phyloP scores from a whole-genome alignment of 768 basidiomycete species.

The Kwoniella europaea region DNA sequence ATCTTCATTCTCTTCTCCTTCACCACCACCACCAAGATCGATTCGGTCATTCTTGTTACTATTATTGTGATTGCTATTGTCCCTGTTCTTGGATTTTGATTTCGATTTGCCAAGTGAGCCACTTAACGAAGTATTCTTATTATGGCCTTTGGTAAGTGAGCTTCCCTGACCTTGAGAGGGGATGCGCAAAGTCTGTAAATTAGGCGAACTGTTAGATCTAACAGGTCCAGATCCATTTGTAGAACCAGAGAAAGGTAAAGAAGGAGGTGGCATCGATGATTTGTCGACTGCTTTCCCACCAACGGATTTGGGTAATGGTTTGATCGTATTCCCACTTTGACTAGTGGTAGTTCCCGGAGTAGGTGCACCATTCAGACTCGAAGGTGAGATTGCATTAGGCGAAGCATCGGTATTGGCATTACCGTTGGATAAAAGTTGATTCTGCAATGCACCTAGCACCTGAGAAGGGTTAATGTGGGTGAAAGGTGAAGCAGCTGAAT shows the following conservation, averaged over 20 bases:
- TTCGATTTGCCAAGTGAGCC: conserved; percentile 2
- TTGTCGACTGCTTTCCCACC: conserved; percentile 41
- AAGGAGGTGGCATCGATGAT: conserved; percentile 22
- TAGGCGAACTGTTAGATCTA: conserved; percentile 53
- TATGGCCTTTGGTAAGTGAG: conserved; percentile 16
- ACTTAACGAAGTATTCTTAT: conserved; percentile 28
- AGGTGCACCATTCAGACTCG: conserved; percentile 29
- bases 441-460: conserved; percentile 62
- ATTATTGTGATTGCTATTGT: too few species aligned
- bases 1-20: neutral
- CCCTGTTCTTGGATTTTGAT: too few species aligned
- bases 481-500: conserved; percentile 53
- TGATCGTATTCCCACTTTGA: conserved; percentile 23
- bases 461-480: conserved; percentile 84
- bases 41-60: too few species aligned
- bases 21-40: neutral
- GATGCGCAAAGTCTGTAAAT: conserved; percentile 46
- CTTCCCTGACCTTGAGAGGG: conserved; percentile 3
- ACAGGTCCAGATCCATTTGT: conserved; percentile 23
- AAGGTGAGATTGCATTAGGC: conserved; percentile 62
- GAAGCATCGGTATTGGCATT: conserved; percentile 60
- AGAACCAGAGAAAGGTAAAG: conserved; percentile 1
- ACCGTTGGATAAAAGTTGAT: conserved; percentile 54
- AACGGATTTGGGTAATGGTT: conserved; percentile 51
- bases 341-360: conserved; percentile 5